These are phyloP conservation scores for Asterophora lycoperdoides DNA, from an alignment of 768 basidiomycete species.

Conservation along the genomic window DNA sequence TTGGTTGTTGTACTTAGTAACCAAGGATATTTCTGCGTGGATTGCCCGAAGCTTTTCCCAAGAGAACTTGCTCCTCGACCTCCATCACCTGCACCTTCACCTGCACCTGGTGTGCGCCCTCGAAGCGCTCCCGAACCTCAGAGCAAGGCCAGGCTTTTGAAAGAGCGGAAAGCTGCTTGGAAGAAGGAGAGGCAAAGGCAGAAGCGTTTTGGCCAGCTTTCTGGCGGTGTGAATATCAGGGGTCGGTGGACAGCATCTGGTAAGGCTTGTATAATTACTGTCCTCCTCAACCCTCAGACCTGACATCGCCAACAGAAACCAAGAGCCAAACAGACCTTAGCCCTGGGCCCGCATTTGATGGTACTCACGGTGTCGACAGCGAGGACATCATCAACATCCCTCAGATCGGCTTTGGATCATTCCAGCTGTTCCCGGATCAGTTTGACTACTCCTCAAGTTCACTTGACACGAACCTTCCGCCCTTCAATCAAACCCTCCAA, in stretches of 20 bases:
- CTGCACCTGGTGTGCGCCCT: conserved; percentile 35
- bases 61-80: conserved; percentile 12
- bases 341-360: conserved; percentile 53
- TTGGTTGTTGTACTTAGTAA: conserved; percentile 22
- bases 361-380: conserved; percentile 62
- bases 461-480: conserved; percentile 42
- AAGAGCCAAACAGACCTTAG: conserved; percentile 41
- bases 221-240: conserved; percentile 46
- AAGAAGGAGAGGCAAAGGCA: conserved; percentile 40
- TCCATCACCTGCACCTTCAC: conserved; percentile 36
- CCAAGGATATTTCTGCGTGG: conserved; percentile 56
- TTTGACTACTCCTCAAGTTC: conserved; percentile 39
- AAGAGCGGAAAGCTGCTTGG: conserved; percentile 43
- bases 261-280: conserved; percentile 22
- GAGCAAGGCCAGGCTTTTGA: conserved; percentile 43
- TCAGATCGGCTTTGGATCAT: conserved; percentile 51
- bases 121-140: conserved; percentile 36
- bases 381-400: conserved; percentile 60
- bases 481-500: conserved; percentile 50
- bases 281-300: background rate
- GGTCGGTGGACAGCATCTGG: conserved; percentile 58
- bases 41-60: conserved; percentile 55
- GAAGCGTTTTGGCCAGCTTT: conserved; percentile 27
- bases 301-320: conserved; percentile 32
- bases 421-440: conserved; percentile 71